Evolutionary conservation across 768 basidiomycete species (phyloP), one percentile per base, ranked within the genome.

Genomic region (Neoboletus brunneissimus): DNA sequence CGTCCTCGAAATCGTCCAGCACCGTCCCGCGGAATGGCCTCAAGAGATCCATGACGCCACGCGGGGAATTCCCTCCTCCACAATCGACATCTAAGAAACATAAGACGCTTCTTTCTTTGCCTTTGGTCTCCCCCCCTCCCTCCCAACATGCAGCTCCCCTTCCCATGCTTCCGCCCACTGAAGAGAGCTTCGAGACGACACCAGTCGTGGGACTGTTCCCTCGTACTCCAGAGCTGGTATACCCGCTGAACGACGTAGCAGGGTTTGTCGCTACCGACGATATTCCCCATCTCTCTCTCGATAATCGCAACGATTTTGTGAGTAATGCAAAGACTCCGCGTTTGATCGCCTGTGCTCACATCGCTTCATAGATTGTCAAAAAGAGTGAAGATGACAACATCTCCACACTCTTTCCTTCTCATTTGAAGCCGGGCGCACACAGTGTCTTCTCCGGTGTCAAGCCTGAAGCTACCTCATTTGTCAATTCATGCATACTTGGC

Each of bases 271-370:
- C 70, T 9, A 78, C 69, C 16, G 57, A 65, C 6, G 69, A 75
- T 2, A 78, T 77, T 43, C 75, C 75, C 7, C 49, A 62, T 51
- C 63, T 77, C 37, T 64, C 68, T 40, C 68, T 77, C 16, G 67
- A 72, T 53, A 31, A 38, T 16, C 48, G 27, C 38, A n/a, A 35
- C 45, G 42, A 52, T 48, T 11, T 47, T 58, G 72, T 73, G 56
- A 54, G 71, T 56, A 4, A 32, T 5, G 13, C 22, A 15, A 12
- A 2, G 5, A 23, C 51, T 31, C n/a, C n/a, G 15, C 7, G 11
- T 20, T n/a, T 13, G 3, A n/a, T 35, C 20, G 18, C 37, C 35
- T 34, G 29, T 40, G 16, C 45, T 70, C 32, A 72, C 49, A 29
- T 38, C 49, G 10, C 9, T 8, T 11, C n/a, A 23, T 16, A 69